Conservation (phyloP, 805 yeast species). For the Wickerhamiella sergipiensis region DNA sequence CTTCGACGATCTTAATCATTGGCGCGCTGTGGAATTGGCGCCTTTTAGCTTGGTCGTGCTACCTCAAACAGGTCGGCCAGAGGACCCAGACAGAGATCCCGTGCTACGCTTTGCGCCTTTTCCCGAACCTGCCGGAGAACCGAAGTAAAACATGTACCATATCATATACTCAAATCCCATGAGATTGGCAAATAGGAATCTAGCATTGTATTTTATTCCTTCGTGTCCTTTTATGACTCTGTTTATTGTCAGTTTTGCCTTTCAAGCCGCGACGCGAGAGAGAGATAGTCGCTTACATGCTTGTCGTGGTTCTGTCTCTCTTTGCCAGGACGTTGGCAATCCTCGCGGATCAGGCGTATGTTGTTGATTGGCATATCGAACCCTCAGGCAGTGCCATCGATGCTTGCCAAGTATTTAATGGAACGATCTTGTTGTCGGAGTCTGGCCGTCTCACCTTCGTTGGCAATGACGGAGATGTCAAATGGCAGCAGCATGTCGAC, state of each 20-base stretch:
- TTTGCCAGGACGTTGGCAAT: constrained; percentile 18
- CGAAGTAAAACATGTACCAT: too few relatives aligned
- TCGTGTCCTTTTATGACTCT: too few relatives aligned
- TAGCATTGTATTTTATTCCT: too few relatives aligned
- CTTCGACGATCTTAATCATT: constrained; percentile 3
- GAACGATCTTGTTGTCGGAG: constrained; percentile 16
- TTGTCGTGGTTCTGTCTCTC: constrained; percentile 2
- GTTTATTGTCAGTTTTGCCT: too few relatives aligned
- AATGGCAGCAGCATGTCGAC: constrained; percentile 19
- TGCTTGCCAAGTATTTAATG: constrained; percentile 6
- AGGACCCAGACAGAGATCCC: background rate
- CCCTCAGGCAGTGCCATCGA: constrained; percentile 17
- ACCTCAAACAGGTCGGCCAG: background rate
- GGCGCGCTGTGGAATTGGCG: background rate
- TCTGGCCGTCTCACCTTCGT: constrained; percentile 16
- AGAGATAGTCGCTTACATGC: background rate
- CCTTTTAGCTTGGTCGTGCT: constrained; percentile 2
- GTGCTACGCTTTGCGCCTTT: background rate
- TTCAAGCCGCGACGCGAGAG: too few relatives aligned
- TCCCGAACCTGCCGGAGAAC: background rate
- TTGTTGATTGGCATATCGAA: constrained; percentile 22
- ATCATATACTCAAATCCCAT: too few relatives aligned
- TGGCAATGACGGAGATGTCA: constrained; percentile 16
- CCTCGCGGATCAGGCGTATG: constrained; percentile 23
- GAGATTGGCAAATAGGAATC: too few relatives aligned